Evolutionary conservation across 345 rosid species (phyloP).

Genomic region (Lepidium sativum): DNA sequence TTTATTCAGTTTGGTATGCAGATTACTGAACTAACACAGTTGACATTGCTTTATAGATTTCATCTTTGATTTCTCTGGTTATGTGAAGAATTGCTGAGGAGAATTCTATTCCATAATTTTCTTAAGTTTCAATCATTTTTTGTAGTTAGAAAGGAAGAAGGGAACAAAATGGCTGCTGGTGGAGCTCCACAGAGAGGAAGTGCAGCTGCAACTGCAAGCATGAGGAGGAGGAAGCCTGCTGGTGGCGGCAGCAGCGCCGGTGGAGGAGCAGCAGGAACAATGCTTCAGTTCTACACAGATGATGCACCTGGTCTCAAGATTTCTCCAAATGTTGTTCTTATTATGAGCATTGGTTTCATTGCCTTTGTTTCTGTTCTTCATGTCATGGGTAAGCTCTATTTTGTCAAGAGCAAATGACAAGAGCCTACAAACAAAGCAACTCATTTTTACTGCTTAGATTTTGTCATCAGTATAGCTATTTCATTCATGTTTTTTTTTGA

Average conservation of each 20-base stretch:
- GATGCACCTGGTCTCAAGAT: slow-evolving; percentile 87
- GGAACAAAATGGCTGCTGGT: slow-evolving; percentile 34
- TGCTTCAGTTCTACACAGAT: slow-evolving; percentile 92
- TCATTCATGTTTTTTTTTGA: slow-evolving; percentile 11
- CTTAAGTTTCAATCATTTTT: no score
- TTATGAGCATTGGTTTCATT: slow-evolving; percentile 95
- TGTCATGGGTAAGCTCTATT: slow-evolving; percentile 73
- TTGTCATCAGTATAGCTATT: background rate
- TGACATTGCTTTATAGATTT: no score
- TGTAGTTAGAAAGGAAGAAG: slow-evolving; percentile 5
- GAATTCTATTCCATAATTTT: background rate
- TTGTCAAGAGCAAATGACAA: slow-evolving; percentile 37
- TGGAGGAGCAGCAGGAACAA: slow-evolving; percentile 63
- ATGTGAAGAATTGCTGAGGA: background rate
- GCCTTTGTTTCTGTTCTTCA: slow-evolving; percentile 86
- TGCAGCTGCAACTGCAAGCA: slow-evolving; percentile 78
- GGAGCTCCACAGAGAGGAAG: slow-evolving; percentile 86
- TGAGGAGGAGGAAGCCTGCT: slow-evolving; percentile 47
- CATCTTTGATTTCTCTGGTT: background rate
- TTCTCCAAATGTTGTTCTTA: slow-evolving; percentile 76
- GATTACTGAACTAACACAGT: no score
- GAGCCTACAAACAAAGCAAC: background rate
- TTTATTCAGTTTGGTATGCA: background rate
- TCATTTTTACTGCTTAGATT: background rate
- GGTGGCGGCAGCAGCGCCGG: no score